A percentile compares a stretch with the other conserved stretches of the same genome.
Evolutionary conservation across 495 filamentous ascomycete genomes (phyloP).

Genomic region (Neurospora sp.): DNA sequence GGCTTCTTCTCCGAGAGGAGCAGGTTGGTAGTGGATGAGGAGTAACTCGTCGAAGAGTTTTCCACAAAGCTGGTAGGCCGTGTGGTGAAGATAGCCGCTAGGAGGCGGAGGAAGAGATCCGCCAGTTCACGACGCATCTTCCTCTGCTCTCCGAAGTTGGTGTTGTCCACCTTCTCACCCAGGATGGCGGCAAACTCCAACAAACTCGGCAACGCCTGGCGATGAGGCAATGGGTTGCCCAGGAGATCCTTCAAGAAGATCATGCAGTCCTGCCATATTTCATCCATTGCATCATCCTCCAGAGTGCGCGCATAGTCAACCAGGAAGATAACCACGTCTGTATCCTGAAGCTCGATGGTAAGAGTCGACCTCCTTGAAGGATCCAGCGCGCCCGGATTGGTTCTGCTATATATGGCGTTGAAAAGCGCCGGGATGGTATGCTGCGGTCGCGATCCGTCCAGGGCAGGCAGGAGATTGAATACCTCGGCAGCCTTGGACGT

Average conservation of each 20-base stretch:
- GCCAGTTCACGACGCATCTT: constrained; percentile 88
- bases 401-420: constrained; percentile 90
- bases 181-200: constrained; percentile 82
- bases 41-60: constrained; percentile 9
- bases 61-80: constrained; percentile 56
- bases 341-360: constrained; percentile 70
- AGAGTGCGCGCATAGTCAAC: constrained; percentile 79
- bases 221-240: constrained; percentile 88
- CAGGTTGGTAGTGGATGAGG: constrained; percentile 11
- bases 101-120: constrained; percentile 75
- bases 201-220: constrained; percentile 78
- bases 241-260: constrained; percentile 83
- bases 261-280: constrained; percentile 95
- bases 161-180: constrained; percentile 92
- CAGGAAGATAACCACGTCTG: constrained; percentile 76
- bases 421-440: constrained; percentile 94
- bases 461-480: constrained; percentile 76
- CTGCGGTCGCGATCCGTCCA: constrained; percentile 85
- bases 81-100: constrained; percentile 86
- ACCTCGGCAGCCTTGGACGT: constrained; percentile 40
- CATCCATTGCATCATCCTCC: constrained; percentile 98
- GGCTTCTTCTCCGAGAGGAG: constrained; percentile 17
- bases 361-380: constrained; percentile 72
- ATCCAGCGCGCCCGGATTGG: constrained; percentile 73
- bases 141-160: constrained; percentile 91